These are phyloP conservation scores for Aegilops longissima DNA, from an alignment of 176 grass and related monocot genomes.

Conservation along the genomic window DNA sequence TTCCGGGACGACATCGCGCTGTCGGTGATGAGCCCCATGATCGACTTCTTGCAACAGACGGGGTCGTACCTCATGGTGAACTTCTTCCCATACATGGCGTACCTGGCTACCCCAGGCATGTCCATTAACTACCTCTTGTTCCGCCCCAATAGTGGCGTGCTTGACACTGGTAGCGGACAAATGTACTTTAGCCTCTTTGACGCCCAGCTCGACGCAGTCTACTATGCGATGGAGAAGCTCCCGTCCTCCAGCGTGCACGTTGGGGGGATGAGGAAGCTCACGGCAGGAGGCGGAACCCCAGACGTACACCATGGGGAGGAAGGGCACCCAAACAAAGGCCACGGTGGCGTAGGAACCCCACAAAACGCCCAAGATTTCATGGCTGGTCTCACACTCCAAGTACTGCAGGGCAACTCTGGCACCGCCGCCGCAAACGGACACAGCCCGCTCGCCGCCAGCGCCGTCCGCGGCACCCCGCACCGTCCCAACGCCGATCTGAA, in stretches of 20 bases:
- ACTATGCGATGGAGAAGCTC: conserved; percentile 37
- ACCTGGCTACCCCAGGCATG: conserved; percentile 16
- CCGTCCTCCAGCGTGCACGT: neutral
- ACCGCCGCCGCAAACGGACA: conserved; percentile 14
- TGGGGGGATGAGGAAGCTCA: neutral
- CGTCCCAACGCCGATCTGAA: conserved; percentile 31
- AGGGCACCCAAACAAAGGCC: no score
- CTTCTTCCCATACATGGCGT: conserved; percentile 50
- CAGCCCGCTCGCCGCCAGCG: neutral
- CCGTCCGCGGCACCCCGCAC: conserved; percentile 22
- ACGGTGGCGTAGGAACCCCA: no score
- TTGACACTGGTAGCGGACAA: neutral
- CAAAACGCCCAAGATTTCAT: conserved; percentile 45
- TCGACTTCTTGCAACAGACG: conserved; percentile 41
- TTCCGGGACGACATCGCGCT: conserved; percentile 45
- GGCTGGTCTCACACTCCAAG: conserved; percentile 40
- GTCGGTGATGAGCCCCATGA: conserved; percentile 59
- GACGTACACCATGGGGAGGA: neutral
- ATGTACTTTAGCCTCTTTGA: conserved; percentile 64
- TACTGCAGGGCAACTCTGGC: conserved; percentile 25
- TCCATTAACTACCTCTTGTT: conserved; percentile 44
- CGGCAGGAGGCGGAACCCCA: neutral
- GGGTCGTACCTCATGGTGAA: conserved; percentile 65
- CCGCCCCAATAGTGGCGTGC: conserved; percentile 34
- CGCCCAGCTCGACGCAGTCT: conserved; percentile 64